A percentile compares a stretch with the other conserved stretches of the same genome.
Conservation (phyloP, 1,284 basidiomycete species). For the Cryptococcus sp. region DNA sequence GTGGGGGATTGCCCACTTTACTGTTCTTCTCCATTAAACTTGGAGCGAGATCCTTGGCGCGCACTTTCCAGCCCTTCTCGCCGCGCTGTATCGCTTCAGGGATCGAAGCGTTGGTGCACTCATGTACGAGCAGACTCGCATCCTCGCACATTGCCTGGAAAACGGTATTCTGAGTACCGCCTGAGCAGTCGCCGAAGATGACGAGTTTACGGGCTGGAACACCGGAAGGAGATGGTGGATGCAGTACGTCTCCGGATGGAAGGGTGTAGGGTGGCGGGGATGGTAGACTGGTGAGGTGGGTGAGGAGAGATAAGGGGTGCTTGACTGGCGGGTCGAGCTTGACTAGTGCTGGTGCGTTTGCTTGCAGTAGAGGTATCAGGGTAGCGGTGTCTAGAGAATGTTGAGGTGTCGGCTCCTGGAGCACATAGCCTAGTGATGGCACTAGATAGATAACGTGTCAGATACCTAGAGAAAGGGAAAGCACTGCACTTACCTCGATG, state of each 20-base stretch:
- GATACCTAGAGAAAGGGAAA: not conserved
- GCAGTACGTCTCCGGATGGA: conserved; percentile 72
- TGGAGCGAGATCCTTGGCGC: conserved; percentile 42
- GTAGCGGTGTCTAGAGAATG: conserved; percentile 48
- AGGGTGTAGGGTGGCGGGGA: conserved; percentile 65
- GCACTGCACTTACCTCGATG: conserved; percentile 68
- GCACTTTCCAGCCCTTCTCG: conserved; percentile 40
- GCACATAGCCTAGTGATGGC: conserved; percentile 77
- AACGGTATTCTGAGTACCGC: conserved; percentile 43
- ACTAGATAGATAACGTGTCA: conserved; percentile 58
- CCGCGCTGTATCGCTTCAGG: conserved; percentile 56
- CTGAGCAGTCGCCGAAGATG: conserved; percentile 49
- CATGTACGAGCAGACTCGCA: conserved; percentile 61
- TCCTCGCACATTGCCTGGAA: conserved; percentile 42
- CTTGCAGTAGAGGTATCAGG: conserved; percentile 50
- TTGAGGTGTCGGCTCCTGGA: conserved; percentile 63
- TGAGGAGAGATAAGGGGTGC: conserved; percentile 71
- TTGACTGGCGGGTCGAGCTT: conserved; percentile 62
- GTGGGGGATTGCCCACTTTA: conserved; percentile 1
- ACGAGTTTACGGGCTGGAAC: conserved; percentile 56
- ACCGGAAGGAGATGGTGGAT: conserved; percentile 62
- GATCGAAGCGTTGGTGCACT: conserved; percentile 80
- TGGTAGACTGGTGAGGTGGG: conserved; percentile 62
- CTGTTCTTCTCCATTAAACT: conserved; percentile 45
- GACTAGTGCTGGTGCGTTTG: conserved; percentile 56